phyloP scores from a whole-genome alignment of 2,329 filamentous ascomycete genomes.

The Cercospora zeina region DNA sequence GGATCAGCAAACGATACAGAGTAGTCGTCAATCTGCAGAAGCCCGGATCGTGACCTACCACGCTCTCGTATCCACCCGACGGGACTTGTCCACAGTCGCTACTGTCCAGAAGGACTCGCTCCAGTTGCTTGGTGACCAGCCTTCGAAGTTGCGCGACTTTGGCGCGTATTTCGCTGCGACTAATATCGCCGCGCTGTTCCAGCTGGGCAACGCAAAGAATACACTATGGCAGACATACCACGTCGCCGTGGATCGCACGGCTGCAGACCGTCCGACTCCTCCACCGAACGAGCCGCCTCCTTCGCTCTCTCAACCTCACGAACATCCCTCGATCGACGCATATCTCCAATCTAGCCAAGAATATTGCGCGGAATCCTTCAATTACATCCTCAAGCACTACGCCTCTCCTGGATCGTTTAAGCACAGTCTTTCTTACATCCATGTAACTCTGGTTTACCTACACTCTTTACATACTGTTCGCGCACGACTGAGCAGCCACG shows the following conservation, averaged over 20 bases:
- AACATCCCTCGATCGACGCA: background rate
- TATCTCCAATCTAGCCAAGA: slow-evolving; percentile 15
- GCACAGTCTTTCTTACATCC: slow-evolving; percentile 61
- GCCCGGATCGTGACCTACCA: slow-evolving; percentile 64
- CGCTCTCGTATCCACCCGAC: slow-evolving; percentile 62
- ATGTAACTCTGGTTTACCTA: slow-evolving; percentile 64
- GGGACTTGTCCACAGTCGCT: slow-evolving; percentile 51
- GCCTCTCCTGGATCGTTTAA: slow-evolving; percentile 49
- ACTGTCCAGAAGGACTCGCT: slow-evolving; percentile 54
- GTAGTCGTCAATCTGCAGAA: slow-evolving; percentile 53
- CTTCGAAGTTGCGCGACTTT: slow-evolving; percentile 43
- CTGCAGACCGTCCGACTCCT: background rate
- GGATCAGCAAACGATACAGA: slow-evolving; percentile 39
- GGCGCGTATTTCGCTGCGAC: slow-evolving; percentile 61
- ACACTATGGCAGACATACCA: slow-evolving; percentile 46
- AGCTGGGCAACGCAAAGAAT: slow-evolving; percentile 56
- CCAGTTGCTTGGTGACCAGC: slow-evolving; percentile 57
- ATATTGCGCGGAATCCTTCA: slow-evolving; percentile 31
- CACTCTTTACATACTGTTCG: slow-evolving; percentile 29
- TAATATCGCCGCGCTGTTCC: slow-evolving; percentile 55
- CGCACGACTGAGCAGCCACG: slow-evolving; percentile 14
- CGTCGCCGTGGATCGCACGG: slow-evolving; percentile 25
- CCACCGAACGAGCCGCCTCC: background rate
- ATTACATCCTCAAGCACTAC: slow-evolving; percentile 44
- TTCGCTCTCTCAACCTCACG: background rate